phyloP scores from a whole-genome alignment of 2,329 filamentous ascomycete genomes.

The Arthrinium puccinioides region DNA sequence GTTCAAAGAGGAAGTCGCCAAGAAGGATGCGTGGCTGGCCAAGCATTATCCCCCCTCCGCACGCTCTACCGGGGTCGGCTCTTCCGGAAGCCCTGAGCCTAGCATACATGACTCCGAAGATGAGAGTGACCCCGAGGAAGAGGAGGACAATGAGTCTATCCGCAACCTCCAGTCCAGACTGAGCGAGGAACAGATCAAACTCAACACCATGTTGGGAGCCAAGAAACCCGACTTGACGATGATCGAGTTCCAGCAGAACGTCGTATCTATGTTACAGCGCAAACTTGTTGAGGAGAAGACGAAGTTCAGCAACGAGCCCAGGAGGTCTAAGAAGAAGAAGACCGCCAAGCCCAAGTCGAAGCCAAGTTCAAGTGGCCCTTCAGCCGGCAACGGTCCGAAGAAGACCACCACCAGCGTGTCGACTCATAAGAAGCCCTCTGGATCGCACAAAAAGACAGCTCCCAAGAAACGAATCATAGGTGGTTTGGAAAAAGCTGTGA shows the following conservation, averaged over 20 bases:
- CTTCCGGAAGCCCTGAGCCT: conserved; percentile 56
- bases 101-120: conserved; percentile 68
- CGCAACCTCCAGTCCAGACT: conserved; percentile 45
- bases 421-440: conserved; percentile 21
- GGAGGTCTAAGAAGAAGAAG: conserved; percentile 38
- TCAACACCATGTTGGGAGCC: conserved; percentile 44
- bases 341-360: conserved; percentile 28
- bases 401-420: conserved; percentile 21
- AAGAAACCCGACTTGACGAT: conserved; percentile 44
- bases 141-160: conserved; percentile 39
- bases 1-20: conserved; percentile 68
- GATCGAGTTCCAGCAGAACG: conserved; percentile 50
- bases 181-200: conserved; percentile 49
- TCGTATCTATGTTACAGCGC: conserved; percentile 59
- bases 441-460: conserved; percentile 33
- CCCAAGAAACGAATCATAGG: conserved; percentile 56
- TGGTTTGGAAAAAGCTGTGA: conserved; percentile 81
- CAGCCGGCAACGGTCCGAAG: conserved; percentile 33
- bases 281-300: conserved; percentile 68
- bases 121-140: conserved; percentile 56
- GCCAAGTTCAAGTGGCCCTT: conserved; percentile 22
- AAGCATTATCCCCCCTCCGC: conserved; percentile 54
- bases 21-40: conserved; percentile 75
- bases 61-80: conserved; percentile 30
- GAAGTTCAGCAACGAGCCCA: conserved; percentile 51